Evolutionary conservation across 2,329 filamentous ascomycete species (phyloP), one percentile per base, ranked within the genome.

Genomic region (Cladosporium velox): DNA sequence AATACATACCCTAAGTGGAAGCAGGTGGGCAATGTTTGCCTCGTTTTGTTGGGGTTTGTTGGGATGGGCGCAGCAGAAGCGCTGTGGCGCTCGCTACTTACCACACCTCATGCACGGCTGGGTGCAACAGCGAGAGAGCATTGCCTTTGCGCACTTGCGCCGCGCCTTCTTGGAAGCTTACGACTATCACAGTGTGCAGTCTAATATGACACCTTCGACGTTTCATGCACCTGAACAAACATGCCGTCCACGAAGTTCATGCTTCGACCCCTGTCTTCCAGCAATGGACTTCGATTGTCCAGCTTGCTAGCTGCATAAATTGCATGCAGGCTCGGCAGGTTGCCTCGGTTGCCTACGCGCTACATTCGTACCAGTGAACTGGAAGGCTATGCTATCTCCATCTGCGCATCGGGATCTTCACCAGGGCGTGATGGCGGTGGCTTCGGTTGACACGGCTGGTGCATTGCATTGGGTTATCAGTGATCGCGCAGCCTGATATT

Each of bases 251-350:
- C 18, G 38, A 44, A n/a, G 14, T 44, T n/a, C 38, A 44, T 7
- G 47, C 47, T 28, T 10, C 47, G 10, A 28, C 21, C 47, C 21
- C 21, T 14, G 21, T 51, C 21, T 15, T 14, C 14, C 14, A 51
- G 47, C 7, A 3, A 47, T 21, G n/a, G n/a, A 21, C n/a, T 28
- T 24, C 28, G 32, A 30, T 26, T 34, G 18, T 14, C 18, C 24
- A 54, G 49, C 49, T 54, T 26, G 49, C 49, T 54, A 54, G 49
- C 49, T 54, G 15, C 49, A 54, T 54, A 30, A 28, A 15, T 18
- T 18, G 14, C 49, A 30, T 32, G 49, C 26, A 54, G 26, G 28
- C 28, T 30, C 28, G 28, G 28, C 28, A 30, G 28, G 28, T 30
- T 6, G 6, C 28, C 28, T 30, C 28, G 28, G 12, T 54, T 54